Evolutionary conservation across 176 grass and related monocot species (phyloP).

Genomic region (Tuctoria greenei): DNA sequence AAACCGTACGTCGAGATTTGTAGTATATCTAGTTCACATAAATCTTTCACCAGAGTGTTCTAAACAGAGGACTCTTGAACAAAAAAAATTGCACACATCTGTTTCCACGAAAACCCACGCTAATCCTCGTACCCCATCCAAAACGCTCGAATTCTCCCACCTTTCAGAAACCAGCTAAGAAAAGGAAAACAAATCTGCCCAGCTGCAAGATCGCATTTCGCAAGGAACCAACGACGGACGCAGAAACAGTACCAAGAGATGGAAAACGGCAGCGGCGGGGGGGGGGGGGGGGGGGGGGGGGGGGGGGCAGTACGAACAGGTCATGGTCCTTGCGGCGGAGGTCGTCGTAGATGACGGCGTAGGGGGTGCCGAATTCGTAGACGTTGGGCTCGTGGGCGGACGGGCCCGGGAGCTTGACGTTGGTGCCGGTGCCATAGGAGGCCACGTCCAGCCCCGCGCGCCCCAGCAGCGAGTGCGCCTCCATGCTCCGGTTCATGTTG

Average conservation of each 20-base stretch:
- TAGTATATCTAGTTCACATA: background rate
- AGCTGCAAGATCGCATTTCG: background rate
- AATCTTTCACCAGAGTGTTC: background rate
- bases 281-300: too few species aligned
- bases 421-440: constrained; percentile 86
- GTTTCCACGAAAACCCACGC: background rate
- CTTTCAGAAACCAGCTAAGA: background rate
- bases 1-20: background rate
- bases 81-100: background rate
- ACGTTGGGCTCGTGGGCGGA: constrained; percentile 92
- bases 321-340: constrained; percentile 82
- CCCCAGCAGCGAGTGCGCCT: constrained; percentile 66
- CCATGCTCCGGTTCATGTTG: constrained; percentile 84
- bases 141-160: background rate
- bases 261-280: background rate
- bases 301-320: constrained; percentile 40
- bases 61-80: background rate
- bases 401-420: constrained; percentile 84
- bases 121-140: background rate
- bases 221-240: background rate
- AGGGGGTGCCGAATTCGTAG: constrained; percentile 86
- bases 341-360: constrained; percentile 80
- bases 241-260: background rate
- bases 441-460: constrained; percentile 69
- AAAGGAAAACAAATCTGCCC: background rate